Evolutionary conservation across 2,329 filamentous ascomycete species (phyloP).

Genomic region (Nakataea oryzae): DNA sequence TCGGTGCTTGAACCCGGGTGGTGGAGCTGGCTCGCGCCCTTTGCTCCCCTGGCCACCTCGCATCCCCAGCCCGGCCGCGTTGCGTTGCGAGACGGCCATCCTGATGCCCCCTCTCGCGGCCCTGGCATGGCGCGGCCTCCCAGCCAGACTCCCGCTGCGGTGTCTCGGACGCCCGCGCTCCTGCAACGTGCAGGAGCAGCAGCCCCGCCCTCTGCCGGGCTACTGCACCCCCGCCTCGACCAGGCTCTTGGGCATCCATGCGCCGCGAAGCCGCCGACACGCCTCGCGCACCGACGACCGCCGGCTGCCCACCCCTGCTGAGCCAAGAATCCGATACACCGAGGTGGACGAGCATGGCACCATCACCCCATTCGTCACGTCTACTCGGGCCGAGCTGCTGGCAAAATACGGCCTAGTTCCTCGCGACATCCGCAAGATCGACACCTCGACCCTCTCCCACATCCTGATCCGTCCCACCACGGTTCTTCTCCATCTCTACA

Average conservation of each 20-base stretch:
- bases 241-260: background rate
- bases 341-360: slow-evolving; percentile 90
- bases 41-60: background rate
- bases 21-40: background rate
- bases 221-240: background rate
- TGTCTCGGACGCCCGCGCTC: background rate
- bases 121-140: background rate
- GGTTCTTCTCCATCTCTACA: slow-evolving; percentile 88
- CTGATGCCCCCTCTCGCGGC: background rate
- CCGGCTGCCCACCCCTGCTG: slow-evolving; percentile 19
- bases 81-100: background rate
- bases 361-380: slow-evolving; percentile 85
- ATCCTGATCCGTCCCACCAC: slow-evolving; percentile 88
- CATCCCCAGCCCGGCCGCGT: background rate
- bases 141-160: background rate
- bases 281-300: background rate
- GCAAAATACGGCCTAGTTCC: slow-evolving; percentile 91
- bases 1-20: background rate
- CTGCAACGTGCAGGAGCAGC: background rate
- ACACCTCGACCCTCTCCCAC: slow-evolving; percentile 88
- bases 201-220: background rate
- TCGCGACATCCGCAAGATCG: slow-evolving; percentile 93
- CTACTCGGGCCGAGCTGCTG: slow-evolving; percentile 95
- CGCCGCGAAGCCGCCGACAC: no score
- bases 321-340: slow-evolving; percentile 81